Evolutionary conservation across 495 filamentous ascomycete species (phyloP).

Genomic region (Amniculicola lignicola): DNA sequence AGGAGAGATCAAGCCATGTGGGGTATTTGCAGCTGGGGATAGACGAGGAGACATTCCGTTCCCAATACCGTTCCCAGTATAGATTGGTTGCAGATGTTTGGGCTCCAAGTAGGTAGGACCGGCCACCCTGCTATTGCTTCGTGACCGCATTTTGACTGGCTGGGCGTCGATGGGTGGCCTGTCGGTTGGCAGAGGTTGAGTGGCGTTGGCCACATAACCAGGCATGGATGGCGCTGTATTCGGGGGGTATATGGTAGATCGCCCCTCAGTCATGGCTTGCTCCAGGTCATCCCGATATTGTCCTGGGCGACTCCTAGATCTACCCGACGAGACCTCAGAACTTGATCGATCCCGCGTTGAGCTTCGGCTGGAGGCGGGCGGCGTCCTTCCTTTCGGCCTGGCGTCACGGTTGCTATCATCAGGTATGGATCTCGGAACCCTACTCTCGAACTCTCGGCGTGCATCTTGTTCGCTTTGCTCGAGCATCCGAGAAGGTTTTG

Average conservation of each 20-base stretch:
- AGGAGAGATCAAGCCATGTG: conserved; percentile 14
- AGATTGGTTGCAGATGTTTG: conserved; percentile 35
- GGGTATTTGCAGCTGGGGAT: conserved; percentile 22
- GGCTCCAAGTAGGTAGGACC: conserved; percentile 38
- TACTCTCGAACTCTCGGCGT: conserved; percentile 32
- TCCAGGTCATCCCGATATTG: conserved; percentile 45
- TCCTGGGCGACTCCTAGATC: conserved; percentile 39
- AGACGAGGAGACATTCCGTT: conserved; percentile 20
- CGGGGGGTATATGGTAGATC: conserved; percentile 16
- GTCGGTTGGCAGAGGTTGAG: conserved; percentile 18
- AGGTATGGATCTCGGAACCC: conserved; percentile 10
- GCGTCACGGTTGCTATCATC: conserved; percentile 26
- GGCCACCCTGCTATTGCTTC: conserved; percentile 35
- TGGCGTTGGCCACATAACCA: conserved; percentile 28
- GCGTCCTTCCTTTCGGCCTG: conserved; percentile 24
- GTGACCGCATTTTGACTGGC: conserved; percentile 22
- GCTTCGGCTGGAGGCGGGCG: conserved; percentile 33
- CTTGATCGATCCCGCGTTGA: conserved; percentile 41
- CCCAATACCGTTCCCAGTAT: conserved; percentile 21
- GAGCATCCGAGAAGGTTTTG: conserved; percentile 43
- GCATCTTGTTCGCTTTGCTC: conserved; percentile 37
- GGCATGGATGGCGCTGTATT: conserved; percentile 31
- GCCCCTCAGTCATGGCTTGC: conserved; percentile 42
- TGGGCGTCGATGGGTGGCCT: conserved; percentile 19
- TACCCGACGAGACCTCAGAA: conserved; percentile 41